These are phyloP conservation scores for Plectosphaerella plurivora DNA, from an alignment of 2,329 filamentous ascomycete species.

Conservation along the genomic window DNA sequence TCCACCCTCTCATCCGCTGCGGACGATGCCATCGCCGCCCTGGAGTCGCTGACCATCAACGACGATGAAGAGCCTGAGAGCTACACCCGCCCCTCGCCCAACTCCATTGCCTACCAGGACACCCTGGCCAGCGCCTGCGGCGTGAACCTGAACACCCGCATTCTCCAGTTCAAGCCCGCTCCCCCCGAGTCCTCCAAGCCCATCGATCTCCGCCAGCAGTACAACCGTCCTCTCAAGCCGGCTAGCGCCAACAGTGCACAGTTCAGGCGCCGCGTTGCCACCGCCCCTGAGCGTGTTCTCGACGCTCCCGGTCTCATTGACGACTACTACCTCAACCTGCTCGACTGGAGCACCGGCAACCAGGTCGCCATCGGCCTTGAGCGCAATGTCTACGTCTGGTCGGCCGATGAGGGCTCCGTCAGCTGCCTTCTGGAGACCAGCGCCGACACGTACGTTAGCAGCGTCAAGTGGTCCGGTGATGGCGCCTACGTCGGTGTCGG, in stretches of 20 bases:
- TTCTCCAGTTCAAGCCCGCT: conserved; percentile 96
- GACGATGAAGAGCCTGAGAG: conserved; percentile 65
- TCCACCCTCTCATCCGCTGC: conserved; percentile 72
- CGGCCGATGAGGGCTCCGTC: conserved; percentile 86
- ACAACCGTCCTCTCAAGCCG: conserved; percentile 91
- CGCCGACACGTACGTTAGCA: conserved; percentile 92
- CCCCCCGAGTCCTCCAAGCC: conserved; percentile 98
- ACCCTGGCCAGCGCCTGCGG: conserved; percentile 88
- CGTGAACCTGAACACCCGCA: conserved; percentile 88
- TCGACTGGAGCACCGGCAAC: conserved; percentile 97
- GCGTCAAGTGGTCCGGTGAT: conserved; percentile 97
- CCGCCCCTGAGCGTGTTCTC: conserved; percentile 90
- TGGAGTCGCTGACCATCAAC: conserved; percentile 72
- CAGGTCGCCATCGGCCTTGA: conserved; percentile 97
- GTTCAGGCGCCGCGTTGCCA: conserved; percentile 86
- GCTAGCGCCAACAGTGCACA: conserved; percentile 71
- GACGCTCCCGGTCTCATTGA: conserved; percentile 95
- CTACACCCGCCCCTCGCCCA: conserved; percentile 77
- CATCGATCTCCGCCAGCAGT: conserved; percentile 94
- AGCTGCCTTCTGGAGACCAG: conserved; percentile 83
- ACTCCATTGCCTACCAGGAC: conserved; percentile 86
- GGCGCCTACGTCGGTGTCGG: conserved; percentile 95
- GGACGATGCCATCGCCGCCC: conserved; percentile 73
- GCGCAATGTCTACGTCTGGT: conserved; percentile 98
- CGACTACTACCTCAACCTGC: conserved; percentile 97